Conservation (phyloP, 2,329 filamentous ascomycete genomes). For the Hypoxylon sp. region DNA sequence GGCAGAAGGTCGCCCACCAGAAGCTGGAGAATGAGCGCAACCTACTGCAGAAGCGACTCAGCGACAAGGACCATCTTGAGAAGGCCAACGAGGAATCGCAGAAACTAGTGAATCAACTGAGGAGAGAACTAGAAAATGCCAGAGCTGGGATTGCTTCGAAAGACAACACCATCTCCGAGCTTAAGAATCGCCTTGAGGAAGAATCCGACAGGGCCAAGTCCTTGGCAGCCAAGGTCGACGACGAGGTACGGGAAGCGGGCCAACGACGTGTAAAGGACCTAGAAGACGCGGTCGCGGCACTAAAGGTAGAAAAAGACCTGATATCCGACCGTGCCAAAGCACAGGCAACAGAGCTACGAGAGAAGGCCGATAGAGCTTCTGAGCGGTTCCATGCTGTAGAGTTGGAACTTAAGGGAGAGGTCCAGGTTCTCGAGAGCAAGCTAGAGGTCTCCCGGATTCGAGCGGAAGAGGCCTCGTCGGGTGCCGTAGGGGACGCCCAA, state of each 20-base stretch:
- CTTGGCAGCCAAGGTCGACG: conserved; percentile 70
- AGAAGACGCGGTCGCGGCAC: conserved; percentile 65
- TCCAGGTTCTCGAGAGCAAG: conserved; percentile 82
- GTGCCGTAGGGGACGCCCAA: conserved; percentile 80
- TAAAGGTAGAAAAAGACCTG: conserved; percentile 82
- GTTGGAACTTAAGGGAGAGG: conserved; percentile 80
- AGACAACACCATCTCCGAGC: conserved; percentile 69
- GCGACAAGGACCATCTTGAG: conserved; percentile 61
- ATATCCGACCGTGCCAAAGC: conserved; percentile 70
- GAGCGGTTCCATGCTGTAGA: conserved; percentile 75
- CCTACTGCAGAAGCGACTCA: conserved; percentile 56
- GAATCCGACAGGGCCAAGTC: conserved; percentile 72
- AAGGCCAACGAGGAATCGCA: conserved; percentile 58
- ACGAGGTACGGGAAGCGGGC: conserved; percentile 73
- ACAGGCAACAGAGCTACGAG: conserved; percentile 75
- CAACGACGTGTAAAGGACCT: conserved; percentile 60
- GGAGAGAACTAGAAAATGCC: conserved; percentile 61
- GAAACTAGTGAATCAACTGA: conserved; percentile 41
- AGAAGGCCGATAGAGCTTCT: conserved; percentile 75
- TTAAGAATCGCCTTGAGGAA: conserved; percentile 74
- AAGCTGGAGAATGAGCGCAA: conserved; percentile 62
- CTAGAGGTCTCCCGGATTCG: conserved; percentile 85
- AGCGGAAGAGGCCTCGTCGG: conserved; percentile 89
- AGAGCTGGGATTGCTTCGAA: conserved; percentile 69
- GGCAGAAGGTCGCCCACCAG: conserved; percentile 66